Base-by-base conservation (phyloP, 805 yeast species). In the Candida sonorensis region DNA sequence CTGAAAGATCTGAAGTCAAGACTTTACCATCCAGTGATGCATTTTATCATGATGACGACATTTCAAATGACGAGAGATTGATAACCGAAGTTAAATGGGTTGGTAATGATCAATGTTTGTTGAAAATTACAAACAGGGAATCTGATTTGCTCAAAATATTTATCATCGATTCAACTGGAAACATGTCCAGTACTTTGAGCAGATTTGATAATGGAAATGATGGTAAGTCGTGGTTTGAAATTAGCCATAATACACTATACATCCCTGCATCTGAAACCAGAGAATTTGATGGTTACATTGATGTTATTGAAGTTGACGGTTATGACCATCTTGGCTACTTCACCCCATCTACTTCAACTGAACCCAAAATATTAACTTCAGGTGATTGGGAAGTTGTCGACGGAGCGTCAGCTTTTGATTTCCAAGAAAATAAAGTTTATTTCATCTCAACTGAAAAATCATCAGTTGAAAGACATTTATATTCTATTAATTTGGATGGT, bases 311-410 rank as follows among this genome's bases (percentile, higher is more conserved):
- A 5, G 62, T 73, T 17, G 66, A 73, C 38, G 78, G 78, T 0
- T 75, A 67, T 53, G 68, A 68, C 41, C 98, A 92, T 55, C 63
- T 92, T 41, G 97, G 87, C 0, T 88, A 81, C 55, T 92, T 76
- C 52, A 64, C 83, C 2, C 92, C 95, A 5, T 75, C 86, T 2
- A 64, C 68, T 17, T 54, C 79, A 5, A 40, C 74, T 0, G 55
- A 58, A 11, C 85, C 85, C 4, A 47, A 46, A 3, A 53, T 81
- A 15, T 67, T 94, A 29, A 83, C 92, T 1, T 36, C 57, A 3
- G 98, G 98, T 6, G 59, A 69, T 1, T 92, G 95, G 95, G 98
- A 92, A 55, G 94, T 92, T n/a, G 81, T 73, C 17, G 70, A 66
- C 39, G 88, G 85, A 2, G 76, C 81, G 2, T 62, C 79, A 2